Percentiles rank a stretch among this genome's conserved stretches.
phyloP scores from a whole-genome alignment of 257 asterid genomes.

The Scutellaria baicalensis region DNA sequence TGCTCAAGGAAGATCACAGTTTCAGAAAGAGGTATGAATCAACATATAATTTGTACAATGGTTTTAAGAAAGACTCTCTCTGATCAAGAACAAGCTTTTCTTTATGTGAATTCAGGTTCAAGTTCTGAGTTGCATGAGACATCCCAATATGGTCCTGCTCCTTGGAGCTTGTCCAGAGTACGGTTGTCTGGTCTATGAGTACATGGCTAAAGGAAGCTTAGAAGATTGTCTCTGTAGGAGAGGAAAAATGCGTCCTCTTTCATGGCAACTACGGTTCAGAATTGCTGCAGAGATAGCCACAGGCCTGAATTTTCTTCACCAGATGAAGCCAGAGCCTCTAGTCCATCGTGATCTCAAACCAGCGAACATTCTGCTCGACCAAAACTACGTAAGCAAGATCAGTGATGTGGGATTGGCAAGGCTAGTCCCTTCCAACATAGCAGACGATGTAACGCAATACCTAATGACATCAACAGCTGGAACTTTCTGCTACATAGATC shows the following conservation, averaged over 20 bases:
- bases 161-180: constrained; percentile 95
- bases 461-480: constrained; percentile 91
- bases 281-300: constrained; percentile 78
- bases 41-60: neutral
- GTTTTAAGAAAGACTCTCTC: neutral
- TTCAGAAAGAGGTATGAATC: constrained; percentile 65
- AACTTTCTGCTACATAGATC: constrained; percentile 87
- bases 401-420: constrained; percentile 84
- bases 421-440: constrained; percentile 57
- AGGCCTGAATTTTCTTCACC: constrained; percentile 78
- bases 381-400: constrained; percentile 71
- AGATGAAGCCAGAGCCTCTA: constrained; percentile 82
- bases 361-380: constrained; percentile 73
- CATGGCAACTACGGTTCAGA: constrained; percentile 82
- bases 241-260: constrained; percentile 42
- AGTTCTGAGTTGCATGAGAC: constrained; percentile 82
- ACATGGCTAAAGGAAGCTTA: constrained; percentile 83
- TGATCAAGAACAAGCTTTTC: neutral
- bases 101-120: constrained; percentile 42
- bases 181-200: constrained; percentile 80
- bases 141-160: constrained; percentile 81
- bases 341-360: constrained; percentile 96
- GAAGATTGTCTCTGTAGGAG: constrained; percentile 56
- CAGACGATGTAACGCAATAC: constrained; percentile 58
- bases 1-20: constrained; percentile 80